Percentiles rank a stretch among this genome's conserved stretches.
These are phyloP conservation scores for Thamnidium elegans DNA, from an alignment of 192 early-diverging fungal species.

Conservation along the genomic window DNA sequence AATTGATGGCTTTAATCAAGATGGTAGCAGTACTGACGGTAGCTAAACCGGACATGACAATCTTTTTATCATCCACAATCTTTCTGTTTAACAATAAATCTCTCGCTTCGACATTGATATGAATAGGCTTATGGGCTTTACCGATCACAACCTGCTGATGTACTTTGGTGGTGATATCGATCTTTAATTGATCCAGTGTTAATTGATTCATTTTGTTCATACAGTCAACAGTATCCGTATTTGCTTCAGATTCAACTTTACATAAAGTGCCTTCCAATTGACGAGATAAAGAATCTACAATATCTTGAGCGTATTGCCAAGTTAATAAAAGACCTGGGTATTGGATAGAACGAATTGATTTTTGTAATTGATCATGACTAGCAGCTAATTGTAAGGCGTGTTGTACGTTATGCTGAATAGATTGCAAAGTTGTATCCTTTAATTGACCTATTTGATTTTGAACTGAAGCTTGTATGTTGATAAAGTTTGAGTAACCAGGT, in stretches of 20 bases:
- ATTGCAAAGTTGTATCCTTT: conserved; percentile 23
- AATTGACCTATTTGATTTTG: conserved; percentile 55
- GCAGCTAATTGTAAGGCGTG: neutral
- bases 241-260: conserved; percentile 56
- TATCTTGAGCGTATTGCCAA: conserved; percentile 78
- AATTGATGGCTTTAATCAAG: too few relatives aligned
- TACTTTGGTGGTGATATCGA: conserved; percentile 12
- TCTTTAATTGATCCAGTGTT: conserved; percentile 15
- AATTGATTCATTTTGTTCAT: conserved; percentile 38
- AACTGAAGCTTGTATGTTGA: conserved; percentile 65
- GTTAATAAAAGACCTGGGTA: conserved; percentile 79
- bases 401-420: neutral
- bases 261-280: conserved; percentile 56
- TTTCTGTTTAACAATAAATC: conserved; percentile 1
- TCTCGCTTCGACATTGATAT: conserved; percentile 7
- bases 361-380: neutral
- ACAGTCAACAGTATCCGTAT: conserved; percentile 30
- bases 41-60: too few relatives aligned
- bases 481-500: conserved; percentile 63
- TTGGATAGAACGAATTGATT: neutral
- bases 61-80: too few relatives aligned
- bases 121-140: neutral
- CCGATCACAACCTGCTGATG: neutral
- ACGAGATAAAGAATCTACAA: conserved; percentile 62
- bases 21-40: too few relatives aligned